Conservation (phyloP, 2,329 filamentous ascomycete species). For the Chlorencoelia australis region DNA sequence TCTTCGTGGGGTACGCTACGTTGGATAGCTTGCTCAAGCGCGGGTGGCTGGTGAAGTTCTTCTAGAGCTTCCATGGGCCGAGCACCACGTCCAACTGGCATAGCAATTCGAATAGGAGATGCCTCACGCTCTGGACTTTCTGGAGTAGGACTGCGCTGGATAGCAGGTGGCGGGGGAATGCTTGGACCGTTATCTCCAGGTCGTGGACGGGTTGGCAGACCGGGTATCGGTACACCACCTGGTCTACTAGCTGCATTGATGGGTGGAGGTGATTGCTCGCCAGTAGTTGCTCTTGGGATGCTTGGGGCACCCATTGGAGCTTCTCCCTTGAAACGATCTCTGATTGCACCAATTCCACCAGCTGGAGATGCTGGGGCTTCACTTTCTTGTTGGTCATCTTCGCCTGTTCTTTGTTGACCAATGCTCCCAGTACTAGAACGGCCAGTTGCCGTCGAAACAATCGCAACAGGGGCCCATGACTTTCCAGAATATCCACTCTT, state of each 20-base stretch:
- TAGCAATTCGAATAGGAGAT: constrained; percentile 77
- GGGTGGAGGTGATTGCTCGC: constrained; percentile 27
- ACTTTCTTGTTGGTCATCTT: constrained; percentile 35
- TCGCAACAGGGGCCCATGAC: constrained; percentile 76
- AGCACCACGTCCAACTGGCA: constrained; percentile 63
- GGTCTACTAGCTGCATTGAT: constrained; percentile 42
- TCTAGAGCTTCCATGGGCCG: constrained; percentile 42
- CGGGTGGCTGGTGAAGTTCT: constrained; percentile 38
- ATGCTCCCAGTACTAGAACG: constrained; percentile 44
- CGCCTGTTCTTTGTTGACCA: constrained; percentile 54
- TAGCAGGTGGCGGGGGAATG: constrained; percentile 32
- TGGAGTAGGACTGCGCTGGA: constrained; percentile 27
- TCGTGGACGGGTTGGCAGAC: constrained; percentile 54
- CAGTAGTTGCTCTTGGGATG: constrained; percentile 20
- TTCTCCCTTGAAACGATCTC: constrained; percentile 75
- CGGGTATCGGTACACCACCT: constrained; percentile 69
- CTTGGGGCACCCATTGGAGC: constrained; percentile 53
- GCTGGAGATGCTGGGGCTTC: constrained; percentile 43
- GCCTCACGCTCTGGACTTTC: constrained; percentile 43
- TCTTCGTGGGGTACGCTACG: constrained; percentile 53
- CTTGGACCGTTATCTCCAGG: constrained; percentile 33
- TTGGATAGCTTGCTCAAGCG: constrained; percentile 52
- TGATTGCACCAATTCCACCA: constrained; percentile 62
- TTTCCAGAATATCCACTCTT: constrained; percentile 88
- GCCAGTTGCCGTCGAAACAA: constrained; percentile 61